A percentile compares a stretch with the other conserved stretches of the same genome.
These are phyloP conservation scores for Elaeagnus macrophylla DNA, from an alignment of 306 rosid species.

Conservation along the genomic window DNA sequence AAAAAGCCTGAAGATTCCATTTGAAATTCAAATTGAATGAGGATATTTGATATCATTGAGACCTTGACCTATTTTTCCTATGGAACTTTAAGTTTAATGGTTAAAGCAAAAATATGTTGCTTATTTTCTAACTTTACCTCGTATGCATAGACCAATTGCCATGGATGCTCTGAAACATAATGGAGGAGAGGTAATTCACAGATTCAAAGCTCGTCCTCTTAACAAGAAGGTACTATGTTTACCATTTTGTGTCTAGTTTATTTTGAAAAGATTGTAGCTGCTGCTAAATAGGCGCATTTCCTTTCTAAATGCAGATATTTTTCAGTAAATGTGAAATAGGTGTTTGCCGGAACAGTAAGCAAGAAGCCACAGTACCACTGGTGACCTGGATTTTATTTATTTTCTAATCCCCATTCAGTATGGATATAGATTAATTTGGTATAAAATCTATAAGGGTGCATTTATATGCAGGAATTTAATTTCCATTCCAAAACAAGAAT, in stretches of 20 bases:
- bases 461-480: constrained; percentile 60
- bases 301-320: constrained; percentile 52
- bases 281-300: constrained; percentile 10
- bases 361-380: constrained; percentile 69
- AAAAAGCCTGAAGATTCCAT: constrained; percentile 5
- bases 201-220: constrained; percentile 68
- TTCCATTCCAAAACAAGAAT: constrained; percentile 58
- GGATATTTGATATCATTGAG: no score
- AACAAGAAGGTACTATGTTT: constrained; percentile 60
- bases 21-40: background rate
- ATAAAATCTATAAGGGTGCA: constrained; percentile 12
- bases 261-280: background rate
- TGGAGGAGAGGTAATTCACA: constrained; percentile 32
- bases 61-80: background rate
- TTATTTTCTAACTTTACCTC: constrained; percentile 18
- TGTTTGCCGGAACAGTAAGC: constrained; percentile 67
- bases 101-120: constrained; percentile 1
- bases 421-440: constrained; percentile 5
- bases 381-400: constrained; percentile 30
- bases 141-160: constrained; percentile 48
- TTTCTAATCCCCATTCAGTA: background rate
- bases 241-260: background rate
- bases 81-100: no score
- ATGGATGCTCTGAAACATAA: constrained; percentile 36
- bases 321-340: constrained; percentile 84